A percentile compares a stretch with the other conserved stretches of the same genome.
These are phyloP conservation scores for Tritrichomonas foetus DNA, from an alignment of 208 protist species.

Conservation along the genomic window DNA sequence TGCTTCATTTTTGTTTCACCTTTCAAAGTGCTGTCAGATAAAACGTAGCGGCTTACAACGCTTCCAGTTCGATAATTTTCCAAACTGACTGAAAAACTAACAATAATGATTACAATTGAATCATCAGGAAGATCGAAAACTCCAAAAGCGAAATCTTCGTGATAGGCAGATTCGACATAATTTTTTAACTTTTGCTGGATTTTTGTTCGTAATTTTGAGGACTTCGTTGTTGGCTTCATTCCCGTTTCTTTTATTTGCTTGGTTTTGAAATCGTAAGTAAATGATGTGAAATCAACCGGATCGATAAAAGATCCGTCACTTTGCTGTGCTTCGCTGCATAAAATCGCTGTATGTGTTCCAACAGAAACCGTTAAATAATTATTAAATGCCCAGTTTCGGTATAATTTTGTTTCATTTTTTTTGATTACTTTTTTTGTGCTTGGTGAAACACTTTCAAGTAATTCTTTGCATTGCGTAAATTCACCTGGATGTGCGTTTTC, in stretches of 20 bases:
- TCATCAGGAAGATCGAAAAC: background rate
- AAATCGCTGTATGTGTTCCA: background rate
- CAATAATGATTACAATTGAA: background rate
- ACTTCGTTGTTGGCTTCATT: background rate
- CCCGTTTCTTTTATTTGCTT: background rate
- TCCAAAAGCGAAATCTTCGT: background rate
- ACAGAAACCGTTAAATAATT: background rate
- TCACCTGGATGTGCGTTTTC: background rate
- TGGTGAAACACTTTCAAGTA: background rate
- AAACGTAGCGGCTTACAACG: background rate
- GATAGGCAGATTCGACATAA: background rate
- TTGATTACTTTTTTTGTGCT: background rate
- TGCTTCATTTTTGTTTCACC: background rate
- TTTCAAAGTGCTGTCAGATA: background rate
- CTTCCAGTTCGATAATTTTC: background rate
- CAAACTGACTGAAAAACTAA: background rate
- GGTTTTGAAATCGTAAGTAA: background rate
- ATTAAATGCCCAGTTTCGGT: background rate
- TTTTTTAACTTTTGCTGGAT: background rate
- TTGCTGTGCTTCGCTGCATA: background rate
- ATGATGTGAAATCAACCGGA: background rate
- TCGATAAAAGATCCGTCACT: background rate
- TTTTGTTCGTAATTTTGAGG: background rate
- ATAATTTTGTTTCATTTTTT: too few relatives aligned
- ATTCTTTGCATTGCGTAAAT: background rate